Percentiles rank a stretch among this genome's conserved stretches.
phyloP scores from a whole-genome alignment of 2,329 filamentous ascomycete species.

The Talaromyces sp. region DNA sequence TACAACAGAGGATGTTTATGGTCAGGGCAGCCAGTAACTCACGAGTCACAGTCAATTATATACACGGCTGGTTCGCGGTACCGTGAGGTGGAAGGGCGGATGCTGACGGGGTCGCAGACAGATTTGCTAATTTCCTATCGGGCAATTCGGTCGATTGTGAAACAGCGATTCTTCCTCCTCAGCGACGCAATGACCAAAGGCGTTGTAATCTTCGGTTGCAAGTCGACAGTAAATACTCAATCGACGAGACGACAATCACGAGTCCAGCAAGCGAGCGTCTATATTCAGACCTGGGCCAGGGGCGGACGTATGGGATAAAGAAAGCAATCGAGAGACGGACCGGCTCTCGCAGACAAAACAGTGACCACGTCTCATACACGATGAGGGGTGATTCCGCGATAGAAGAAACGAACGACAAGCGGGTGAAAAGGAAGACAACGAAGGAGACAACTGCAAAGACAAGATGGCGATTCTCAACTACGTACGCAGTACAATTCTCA shows the following conservation, averaged over 20 bases:
- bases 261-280: slow-evolving; percentile 27
- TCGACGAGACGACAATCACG: slow-evolving; percentile 22
- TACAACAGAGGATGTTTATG: background rate
- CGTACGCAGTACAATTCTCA: background rate
- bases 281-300: slow-evolving; percentile 15
- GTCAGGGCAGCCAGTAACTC: background rate
- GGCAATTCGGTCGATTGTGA: background rate
- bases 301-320: slow-evolving; percentile 17
- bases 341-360: slow-evolving; percentile 35
- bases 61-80: background rate
- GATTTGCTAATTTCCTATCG: background rate
- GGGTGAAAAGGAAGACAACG: slow-evolving; percentile 7
- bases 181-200: background rate
- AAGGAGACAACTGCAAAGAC: background rate
- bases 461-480: background rate
- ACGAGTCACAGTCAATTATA: background rate
- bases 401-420: slow-evolving; percentile 25
- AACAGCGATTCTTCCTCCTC: background rate
- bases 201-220: background rate
- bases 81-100: background rate
- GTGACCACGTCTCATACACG: slow-evolving; percentile 28
- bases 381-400: slow-evolving; percentile 22
- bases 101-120: background rate
- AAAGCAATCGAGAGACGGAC: slow-evolving; percentile 27
- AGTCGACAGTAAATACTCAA: slow-evolving; percentile 6